These are phyloP conservation scores for Chaetothyriales sp. DNA, from an alignment of 2,329 filamentous ascomycete genomes.

Conservation along the genomic window DNA sequence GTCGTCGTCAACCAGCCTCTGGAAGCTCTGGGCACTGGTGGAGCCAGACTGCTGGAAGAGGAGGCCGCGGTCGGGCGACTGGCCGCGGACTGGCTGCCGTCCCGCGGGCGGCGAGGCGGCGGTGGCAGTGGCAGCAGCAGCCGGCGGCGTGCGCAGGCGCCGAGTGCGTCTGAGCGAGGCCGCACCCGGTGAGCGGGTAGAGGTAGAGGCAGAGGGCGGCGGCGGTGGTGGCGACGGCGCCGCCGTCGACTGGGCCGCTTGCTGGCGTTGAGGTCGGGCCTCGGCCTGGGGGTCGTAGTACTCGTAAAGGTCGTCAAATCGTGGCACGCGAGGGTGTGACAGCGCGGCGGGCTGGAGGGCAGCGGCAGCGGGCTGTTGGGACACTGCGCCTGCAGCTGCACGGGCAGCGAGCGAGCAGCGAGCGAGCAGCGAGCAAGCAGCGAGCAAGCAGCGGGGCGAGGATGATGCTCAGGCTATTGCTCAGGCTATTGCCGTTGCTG, in stretches of 20 bases:
- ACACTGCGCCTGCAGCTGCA: not conserved
- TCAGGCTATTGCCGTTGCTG: too few species aligned
- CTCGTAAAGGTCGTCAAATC: conserved; percentile 42
- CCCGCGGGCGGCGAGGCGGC: conserved; percentile 19
- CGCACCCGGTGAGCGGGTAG: conserved; percentile 39
- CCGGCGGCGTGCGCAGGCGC: conserved; percentile 33
- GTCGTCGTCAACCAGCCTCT: conserved; percentile 25
- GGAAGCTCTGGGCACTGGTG: conserved; percentile 22
- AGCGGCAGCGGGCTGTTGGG: not conserved
- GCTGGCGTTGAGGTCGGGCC: conserved; percentile 16
- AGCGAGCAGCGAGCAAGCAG: too few species aligned
- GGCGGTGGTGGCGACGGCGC: conserved; percentile 22
- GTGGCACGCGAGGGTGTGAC: conserved; percentile 11
- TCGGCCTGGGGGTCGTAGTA: conserved; percentile 32
- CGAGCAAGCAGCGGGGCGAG: too few species aligned
- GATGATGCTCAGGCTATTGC: too few species aligned
- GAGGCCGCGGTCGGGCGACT: not conserved
- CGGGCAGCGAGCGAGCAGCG: not conserved
- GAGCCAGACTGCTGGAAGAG: conserved; percentile 15
- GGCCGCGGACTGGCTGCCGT: conserved; percentile 2
- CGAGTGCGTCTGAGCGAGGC: conserved; percentile 42
- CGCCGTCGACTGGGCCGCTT: conserved; percentile 10
- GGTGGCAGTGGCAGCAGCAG: conserved; percentile 13
- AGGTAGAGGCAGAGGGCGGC: too few species aligned
- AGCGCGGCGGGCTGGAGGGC: not conserved